Percentiles rank a stretch among this genome's conserved stretches.
Evolutionary conservation across 495 filamentous ascomycete genomes (phyloP).

Genomic region (Aspergillus hancockii): DNA sequence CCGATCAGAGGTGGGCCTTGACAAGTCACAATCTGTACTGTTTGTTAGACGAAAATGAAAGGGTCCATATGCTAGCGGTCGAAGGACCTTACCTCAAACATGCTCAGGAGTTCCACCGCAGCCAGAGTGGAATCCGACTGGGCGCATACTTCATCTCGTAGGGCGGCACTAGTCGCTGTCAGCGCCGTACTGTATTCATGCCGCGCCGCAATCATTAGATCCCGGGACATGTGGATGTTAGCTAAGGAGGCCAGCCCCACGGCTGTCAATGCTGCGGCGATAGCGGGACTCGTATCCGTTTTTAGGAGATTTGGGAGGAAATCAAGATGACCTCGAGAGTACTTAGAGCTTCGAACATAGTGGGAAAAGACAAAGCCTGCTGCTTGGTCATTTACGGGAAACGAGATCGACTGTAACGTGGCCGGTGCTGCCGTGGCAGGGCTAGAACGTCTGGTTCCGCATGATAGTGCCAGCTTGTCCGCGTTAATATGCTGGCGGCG

Average conservation of each 20-base stretch:
- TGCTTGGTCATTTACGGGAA: constrained; percentile 10
- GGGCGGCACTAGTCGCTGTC: constrained; percentile 20
- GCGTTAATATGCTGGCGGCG: not conserved
- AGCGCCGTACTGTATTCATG: constrained; percentile 24
- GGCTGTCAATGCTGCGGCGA: constrained; percentile 13
- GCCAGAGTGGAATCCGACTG: constrained; percentile 19
- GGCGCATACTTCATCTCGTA: constrained; percentile 16
- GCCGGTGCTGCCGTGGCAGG: not conserved
- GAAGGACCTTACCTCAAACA: constrained; percentile 21
- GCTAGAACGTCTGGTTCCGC: not conserved
- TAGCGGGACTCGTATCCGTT: not conserved
- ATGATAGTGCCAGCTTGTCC: not conserved
- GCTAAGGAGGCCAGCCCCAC: constrained; percentile 16
- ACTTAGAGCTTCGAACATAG: constrained; percentile 1
- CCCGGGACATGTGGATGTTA: constrained; percentile 13
- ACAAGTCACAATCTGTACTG: constrained; percentile 11
- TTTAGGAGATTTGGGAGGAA: constrained; percentile 9
- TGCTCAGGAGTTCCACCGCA: constrained; percentile 23
- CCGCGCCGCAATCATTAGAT: constrained; percentile 15
- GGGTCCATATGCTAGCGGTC: not conserved
- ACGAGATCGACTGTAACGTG: not conserved
- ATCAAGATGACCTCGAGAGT: not conserved
- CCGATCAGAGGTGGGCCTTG: constrained; percentile 12
- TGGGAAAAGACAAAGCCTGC: constrained; percentile 10
- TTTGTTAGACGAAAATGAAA: not conserved